These are phyloP conservation scores for Gossypium trilobum DNA, from an alignment of 441 rosid species.

Conservation along the genomic window DNA sequence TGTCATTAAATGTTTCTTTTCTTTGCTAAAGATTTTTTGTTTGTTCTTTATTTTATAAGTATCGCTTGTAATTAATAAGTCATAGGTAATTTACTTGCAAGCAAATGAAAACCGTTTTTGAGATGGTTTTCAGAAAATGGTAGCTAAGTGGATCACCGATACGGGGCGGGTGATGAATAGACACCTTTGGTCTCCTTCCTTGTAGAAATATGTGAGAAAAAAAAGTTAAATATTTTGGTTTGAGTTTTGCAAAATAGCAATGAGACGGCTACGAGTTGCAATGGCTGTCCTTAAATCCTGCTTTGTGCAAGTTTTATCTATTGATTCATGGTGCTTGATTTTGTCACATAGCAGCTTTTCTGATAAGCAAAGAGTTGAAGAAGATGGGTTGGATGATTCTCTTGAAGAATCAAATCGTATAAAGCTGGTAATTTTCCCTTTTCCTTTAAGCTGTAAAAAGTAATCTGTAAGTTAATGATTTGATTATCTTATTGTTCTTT, in stretches of 20 bases:
- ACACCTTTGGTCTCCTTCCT: conserved; percentile 2
- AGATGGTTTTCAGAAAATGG: conserved; percentile 21
- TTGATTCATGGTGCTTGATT: conserved; percentile 22
- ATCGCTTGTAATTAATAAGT: conserved; percentile 7
- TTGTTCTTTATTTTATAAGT: background rate
- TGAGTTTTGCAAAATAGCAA: background rate
- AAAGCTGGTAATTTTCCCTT: conserved; percentile 47
- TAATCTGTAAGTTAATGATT: conserved; percentile 13
- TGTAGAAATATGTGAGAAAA: background rate
- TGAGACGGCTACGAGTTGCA: conserved; percentile 9
- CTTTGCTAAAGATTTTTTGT: background rate
- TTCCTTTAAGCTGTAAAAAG: conserved; percentile 4
- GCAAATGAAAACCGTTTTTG: conserved; percentile 20
- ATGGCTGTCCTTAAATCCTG: conserved; percentile 19
- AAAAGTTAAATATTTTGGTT: background rate
- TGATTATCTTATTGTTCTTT: conserved; percentile 30
- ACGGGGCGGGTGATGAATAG: conserved; percentile 26
- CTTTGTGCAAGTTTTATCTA: conserved; percentile 13
- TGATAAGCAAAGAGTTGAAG: conserved; percentile 44
- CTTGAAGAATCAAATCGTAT: conserved; percentile 39
- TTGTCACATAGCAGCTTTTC: conserved; percentile 53
- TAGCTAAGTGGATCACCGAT: conserved; percentile 22
- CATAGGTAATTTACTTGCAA: background rate
- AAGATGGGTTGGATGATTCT: conserved; percentile 34
- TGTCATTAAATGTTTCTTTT: background rate